phyloP scores from a whole-genome alignment of 129 eudicot genomes.

The Apium graveolens region DNA sequence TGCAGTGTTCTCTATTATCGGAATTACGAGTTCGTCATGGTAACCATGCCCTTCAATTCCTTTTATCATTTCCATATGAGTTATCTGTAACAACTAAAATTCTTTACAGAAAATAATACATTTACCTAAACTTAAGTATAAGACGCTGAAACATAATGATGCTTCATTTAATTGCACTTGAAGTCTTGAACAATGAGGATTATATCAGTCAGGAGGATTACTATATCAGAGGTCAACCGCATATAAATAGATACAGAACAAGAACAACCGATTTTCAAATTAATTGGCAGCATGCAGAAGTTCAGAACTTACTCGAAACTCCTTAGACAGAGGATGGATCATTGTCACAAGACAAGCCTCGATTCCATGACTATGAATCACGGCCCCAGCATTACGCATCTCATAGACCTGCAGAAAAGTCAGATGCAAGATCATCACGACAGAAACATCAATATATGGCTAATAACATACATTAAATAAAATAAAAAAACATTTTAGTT shows the following conservation, averaged over 20 bases:
- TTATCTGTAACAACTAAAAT: slow-evolving; percentile 33
- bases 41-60: slow-evolving; percentile 58
- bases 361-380: slow-evolving; percentile 38
- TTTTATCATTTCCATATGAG: slow-evolving; percentile 68
- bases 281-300: not conserved
- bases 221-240: not conserved
- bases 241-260: not conserved
- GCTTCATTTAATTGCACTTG: not conserved
- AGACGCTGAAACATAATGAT: not conserved
- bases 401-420: slow-evolving; percentile 24
- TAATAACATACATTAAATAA: not conserved
- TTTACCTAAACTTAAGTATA: not conserved
- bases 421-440: not conserved
- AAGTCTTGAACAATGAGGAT: not conserved
- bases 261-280: not conserved
- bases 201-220: too few relatives aligned
- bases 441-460: not conserved
- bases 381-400: slow-evolving; percentile 33
- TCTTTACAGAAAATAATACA: not conserved
- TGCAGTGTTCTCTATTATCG: slow-evolving; percentile 35
- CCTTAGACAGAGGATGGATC: slow-evolving; percentile 28
- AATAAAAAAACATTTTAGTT: too few relatives aligned
- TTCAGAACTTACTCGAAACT: slow-evolving; percentile 21
- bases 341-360: slow-evolving; percentile 39
- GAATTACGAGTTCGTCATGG: slow-evolving; percentile 37